Evolutionary conservation across 176 grass and related monocot genomes (phyloP).

Genomic region (Aegilops umbellulata): DNA sequence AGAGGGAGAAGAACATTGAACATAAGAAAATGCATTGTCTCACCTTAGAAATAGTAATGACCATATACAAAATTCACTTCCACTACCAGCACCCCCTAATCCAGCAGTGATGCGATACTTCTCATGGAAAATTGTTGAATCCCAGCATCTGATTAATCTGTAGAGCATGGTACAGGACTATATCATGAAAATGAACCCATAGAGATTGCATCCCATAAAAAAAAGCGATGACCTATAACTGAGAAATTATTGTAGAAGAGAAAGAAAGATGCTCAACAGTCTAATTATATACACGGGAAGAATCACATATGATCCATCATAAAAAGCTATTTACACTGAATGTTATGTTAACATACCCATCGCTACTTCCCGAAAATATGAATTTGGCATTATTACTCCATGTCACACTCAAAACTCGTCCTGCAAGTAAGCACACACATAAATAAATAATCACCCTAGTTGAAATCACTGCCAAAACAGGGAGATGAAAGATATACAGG

Average conservation of each 20-base stretch:
- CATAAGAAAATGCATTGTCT: neutral
- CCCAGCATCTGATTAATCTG: conserved; percentile 94
- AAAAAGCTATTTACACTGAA: conserved; percentile 13
- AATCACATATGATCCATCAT: neutral
- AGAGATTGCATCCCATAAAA: neutral
- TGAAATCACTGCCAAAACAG: conserved; percentile 14
- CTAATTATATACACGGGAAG: neutral
- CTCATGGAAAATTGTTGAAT: conserved; percentile 77
- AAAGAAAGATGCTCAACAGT: neutral
- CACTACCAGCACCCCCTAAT: conserved; percentile 74
- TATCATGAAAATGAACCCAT: neutral
- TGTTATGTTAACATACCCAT: conserved; percentile 69
- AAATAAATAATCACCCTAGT: conserved; percentile 13
- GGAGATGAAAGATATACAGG: conserved; percentile 15
- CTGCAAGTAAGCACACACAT: conserved; percentile 37
- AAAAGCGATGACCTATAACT: neutral
- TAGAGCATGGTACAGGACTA: conserved; percentile 6
- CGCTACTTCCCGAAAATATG: conserved; percentile 86
- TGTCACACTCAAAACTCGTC: conserved; percentile 76
- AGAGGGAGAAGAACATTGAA: neutral
- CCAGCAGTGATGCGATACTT: conserved; percentile 89
- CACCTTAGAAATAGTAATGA: conserved; percentile 82
- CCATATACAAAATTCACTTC: conserved; percentile 70
- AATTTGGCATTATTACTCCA: conserved; percentile 79
- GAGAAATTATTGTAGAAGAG: neutral